Evolutionary conservation across 257 asterid genomes (phyloP).

Genomic region (Solanum pinnatisectum): DNA sequence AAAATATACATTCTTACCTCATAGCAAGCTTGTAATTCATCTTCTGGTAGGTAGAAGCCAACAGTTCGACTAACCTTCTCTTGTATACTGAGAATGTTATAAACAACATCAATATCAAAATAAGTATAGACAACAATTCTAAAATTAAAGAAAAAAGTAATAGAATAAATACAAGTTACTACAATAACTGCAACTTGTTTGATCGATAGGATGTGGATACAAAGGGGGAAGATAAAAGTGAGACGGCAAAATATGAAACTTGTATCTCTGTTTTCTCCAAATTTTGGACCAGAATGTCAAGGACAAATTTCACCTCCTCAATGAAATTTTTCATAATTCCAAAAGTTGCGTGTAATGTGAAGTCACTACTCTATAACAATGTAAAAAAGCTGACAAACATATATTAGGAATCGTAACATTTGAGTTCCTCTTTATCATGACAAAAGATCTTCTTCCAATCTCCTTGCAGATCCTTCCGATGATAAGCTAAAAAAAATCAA

Average conservation of each 20-base stretch:
- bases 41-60: constrained; percentile 41
- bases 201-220: background rate
- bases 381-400: background rate
- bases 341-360: background rate
- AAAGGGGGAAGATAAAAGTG: background rate
- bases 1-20: constrained; percentile 36
- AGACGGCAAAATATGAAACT: background rate
- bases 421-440: background rate
- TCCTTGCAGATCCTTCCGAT: background rate
- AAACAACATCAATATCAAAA: background rate
- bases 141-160: background rate
- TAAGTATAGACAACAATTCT: background rate
- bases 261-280: background rate
- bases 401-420: background rate
- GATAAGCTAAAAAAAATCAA: background rate
- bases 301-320: background rate
- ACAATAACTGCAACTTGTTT: background rate
- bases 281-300: background rate
- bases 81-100: constrained; percentile 41
- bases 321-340: background rate
- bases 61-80: constrained; percentile 41
- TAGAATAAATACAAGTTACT: background rate
- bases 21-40: constrained; percentile 98
- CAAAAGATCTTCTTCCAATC: background rate
- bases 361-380: background rate